Conservation (phyloP, 2,329 filamentous ascomycete species). For the Ascochyta viciae-villosae region DNA sequence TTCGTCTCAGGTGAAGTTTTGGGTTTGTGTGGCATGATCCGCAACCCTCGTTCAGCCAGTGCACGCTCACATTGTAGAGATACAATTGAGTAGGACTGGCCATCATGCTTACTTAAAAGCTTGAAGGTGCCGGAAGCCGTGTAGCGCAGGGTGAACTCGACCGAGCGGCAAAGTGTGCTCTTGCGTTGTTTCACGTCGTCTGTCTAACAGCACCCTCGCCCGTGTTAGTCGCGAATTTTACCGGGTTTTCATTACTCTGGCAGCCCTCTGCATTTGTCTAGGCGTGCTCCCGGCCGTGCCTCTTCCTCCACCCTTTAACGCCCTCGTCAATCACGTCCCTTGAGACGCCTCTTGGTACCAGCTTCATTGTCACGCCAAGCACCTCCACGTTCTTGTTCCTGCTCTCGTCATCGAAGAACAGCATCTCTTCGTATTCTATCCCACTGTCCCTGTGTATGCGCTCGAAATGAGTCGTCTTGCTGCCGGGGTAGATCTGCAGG, state of each 20-base stretch:
- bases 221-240: too few relatives aligned
- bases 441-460: constrained; percentile 74
- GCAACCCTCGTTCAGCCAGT: not conserved
- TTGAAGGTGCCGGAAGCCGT: not conserved
- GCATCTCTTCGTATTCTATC: constrained; percentile 79
- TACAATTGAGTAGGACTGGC: not conserved
- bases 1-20: constrained; percentile 18
- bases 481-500: constrained; percentile 72
- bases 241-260: too few relatives aligned
- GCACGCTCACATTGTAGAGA: not conserved
- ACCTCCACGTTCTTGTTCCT: constrained; percentile 83
- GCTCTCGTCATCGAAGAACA: constrained; percentile 95
- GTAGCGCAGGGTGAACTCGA: too few relatives aligned
- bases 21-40: constrained; percentile 8
- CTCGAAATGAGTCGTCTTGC: constrained; percentile 86
- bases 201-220: not conserved
- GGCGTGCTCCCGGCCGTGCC: constrained; percentile 59
- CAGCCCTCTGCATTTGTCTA: not conserved
- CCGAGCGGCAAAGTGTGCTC: not conserved
- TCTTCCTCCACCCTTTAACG: constrained; percentile 79
- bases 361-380: constrained; percentile 82
- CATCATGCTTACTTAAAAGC: not conserved
- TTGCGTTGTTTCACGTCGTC: not conserved
- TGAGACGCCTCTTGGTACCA: constrained; percentile 80
- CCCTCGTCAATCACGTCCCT: constrained; percentile 80